Evolutionary conservation across 306 rosid species (phyloP).

Genomic region (Trifolium fragiferum): DNA sequence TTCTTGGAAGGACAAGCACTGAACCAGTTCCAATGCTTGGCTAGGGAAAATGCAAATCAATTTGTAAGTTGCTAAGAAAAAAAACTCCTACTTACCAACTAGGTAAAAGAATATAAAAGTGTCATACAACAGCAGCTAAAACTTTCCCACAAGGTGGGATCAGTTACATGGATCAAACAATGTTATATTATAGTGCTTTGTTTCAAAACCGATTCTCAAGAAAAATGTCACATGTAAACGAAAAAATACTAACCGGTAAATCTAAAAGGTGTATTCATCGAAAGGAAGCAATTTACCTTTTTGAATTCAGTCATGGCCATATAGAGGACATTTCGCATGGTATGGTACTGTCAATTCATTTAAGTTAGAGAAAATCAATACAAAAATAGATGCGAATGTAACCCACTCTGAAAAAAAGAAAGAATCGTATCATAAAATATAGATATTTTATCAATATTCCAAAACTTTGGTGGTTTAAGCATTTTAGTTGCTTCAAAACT

Average conservation of each 20-base stretch:
- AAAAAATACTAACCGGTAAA: background rate
- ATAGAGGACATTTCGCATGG: conserved; percentile 74
- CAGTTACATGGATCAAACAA: background rate
- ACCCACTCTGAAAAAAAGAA: conserved; percentile 7
- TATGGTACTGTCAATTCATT: conserved; percentile 74
- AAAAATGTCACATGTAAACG: conserved; percentile 6
- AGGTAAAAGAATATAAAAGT: conserved; percentile 17
- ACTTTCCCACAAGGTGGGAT: background rate
- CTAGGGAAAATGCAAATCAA: background rate
- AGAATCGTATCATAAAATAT: conserved; percentile 18
- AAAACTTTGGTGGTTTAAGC: background rate
- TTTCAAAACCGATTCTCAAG: background rate
- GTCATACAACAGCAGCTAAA: conserved; percentile 19
- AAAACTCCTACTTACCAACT: conserved; percentile 1
- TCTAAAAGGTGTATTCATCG: background rate
- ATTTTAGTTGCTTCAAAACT: background rate
- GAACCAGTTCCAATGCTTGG: background rate
- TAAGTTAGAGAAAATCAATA: conserved; percentile 36
- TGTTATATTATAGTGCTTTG: background rate
- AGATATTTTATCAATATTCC: conserved; percentile 2
- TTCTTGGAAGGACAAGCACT: background rate
- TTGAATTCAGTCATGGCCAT: conserved; percentile 82
- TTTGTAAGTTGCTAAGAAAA: conserved; percentile 1
- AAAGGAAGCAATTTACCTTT: conserved; percentile 58
- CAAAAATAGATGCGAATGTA: conserved; percentile 26